Evolutionary conservation across 2,329 filamentous ascomycete genomes (phyloP).

Genomic region (Pseudogymnoascus sp.): DNA sequence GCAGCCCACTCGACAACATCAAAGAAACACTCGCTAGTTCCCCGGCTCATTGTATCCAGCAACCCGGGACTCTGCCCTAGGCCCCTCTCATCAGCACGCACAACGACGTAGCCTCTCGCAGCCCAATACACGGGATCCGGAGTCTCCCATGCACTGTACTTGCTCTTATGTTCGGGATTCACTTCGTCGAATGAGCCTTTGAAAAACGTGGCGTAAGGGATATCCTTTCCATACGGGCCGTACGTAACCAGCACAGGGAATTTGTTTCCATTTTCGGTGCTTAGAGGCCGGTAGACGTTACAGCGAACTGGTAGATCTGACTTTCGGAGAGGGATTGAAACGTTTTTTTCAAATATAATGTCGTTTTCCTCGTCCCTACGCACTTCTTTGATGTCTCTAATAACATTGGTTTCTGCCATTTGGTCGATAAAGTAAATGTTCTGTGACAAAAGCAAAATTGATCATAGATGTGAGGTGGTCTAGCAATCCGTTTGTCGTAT

Average conservation of each 20-base stretch:
- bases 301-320: not conserved
- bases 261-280: not conserved
- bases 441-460: not conserved
- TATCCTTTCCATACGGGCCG: slow-evolving; percentile 67
- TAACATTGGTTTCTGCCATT: slow-evolving; percentile 6
- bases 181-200: slow-evolving; percentile 36
- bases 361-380: slow-evolving; percentile 3
- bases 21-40: slow-evolving; percentile 38
- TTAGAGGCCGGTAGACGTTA: not conserved
- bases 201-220: slow-evolving; percentile 49
- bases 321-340: not conserved
- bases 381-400: slow-evolving; percentile 15
- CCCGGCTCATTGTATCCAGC: slow-evolving; percentile 41
- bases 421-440: not conserved
- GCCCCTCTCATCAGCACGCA: slow-evolving; percentile 36
- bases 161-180: slow-evolving; percentile 29
- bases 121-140: slow-evolving; percentile 33
- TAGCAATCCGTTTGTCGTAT: not conserved
- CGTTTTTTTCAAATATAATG: not conserved
- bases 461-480: not conserved
- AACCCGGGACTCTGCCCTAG: slow-evolving; percentile 27
- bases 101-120: slow-evolving; percentile 28
- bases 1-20: slow-evolving; percentile 40
- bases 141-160: slow-evolving; percentile 32
- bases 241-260: slow-evolving; percentile 50